Base-by-base conservation (phyloP, 2,329 filamentous ascomycete species). In the Fusarium hostae region DNA sequence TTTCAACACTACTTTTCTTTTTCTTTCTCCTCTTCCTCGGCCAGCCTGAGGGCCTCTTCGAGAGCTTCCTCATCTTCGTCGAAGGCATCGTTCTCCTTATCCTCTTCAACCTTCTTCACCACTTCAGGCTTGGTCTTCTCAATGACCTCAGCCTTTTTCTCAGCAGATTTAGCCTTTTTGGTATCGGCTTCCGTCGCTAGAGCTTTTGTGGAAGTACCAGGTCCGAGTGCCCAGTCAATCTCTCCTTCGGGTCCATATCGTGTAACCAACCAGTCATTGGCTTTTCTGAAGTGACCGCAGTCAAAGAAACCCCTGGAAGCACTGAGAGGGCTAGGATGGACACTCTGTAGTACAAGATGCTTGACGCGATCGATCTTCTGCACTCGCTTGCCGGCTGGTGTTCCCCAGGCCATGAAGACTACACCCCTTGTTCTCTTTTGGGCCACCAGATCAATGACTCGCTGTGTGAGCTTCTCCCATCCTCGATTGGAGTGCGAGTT, bases 401-500 rank as follows among this genome's bases (percentile, higher is more conserved):
- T 90, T 20, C 96, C 96, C 96, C 96, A 99, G 1, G 95, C 95
- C 81, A 99, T 84, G 79, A 98, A 99, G 8, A 98, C 96, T 3
- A 99, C 95, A 3, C 96, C 96, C 32, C 87, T 86, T 0, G 88
- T 90, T 47, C 94, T 88, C 74, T 92, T 90, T 78, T 91, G 89
- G 1, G 92, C 92, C 4, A 98, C 93, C 0, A 93, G 87, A 73
- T 98, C 94, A 70, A 99, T 97, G 44, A 96, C 92, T 71, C 90
- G 93, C 79, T 98, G 95, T 24, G 95, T 99, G 79, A 99, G 93
- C 47, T 87, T 86, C 82, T 99, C 96, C 96, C 96, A 99, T 20
- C 96, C 96, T 70, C 91, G 91, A 76, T 92, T 92, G 5, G 92
- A 85, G 81, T 99, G 96, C 32, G 90, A 93, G 80, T 96, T 95